These are phyloP conservation scores for Vinca minor DNA, from an alignment of 257 asterid species.

Conservation along the genomic window DNA sequence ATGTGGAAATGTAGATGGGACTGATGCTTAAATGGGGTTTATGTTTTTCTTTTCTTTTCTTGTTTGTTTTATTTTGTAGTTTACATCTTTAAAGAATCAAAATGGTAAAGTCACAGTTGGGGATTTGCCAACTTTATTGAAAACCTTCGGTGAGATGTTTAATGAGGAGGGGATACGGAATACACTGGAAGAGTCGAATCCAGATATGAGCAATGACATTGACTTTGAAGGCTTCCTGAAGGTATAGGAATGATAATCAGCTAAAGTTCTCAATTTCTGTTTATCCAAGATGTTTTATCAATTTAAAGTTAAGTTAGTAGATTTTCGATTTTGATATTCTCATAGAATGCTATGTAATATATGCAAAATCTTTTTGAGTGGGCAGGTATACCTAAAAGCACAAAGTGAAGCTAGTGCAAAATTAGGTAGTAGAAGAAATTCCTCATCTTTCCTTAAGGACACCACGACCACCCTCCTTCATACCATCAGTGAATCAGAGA, in stretches of 20 bases:
- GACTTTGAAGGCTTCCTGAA: slow-evolving; percentile 91
- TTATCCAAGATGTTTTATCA: not conserved
- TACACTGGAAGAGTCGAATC: slow-evolving; percentile 42
- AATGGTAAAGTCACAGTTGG: slow-evolving; percentile 63
- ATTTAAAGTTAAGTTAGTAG: not conserved
- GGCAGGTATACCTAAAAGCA: slow-evolving; percentile 67
- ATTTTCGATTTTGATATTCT: slow-evolving; percentile 1
- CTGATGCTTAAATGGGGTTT: slow-evolving; percentile 12
- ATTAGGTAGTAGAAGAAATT: slow-evolving; percentile 46
- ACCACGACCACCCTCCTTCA: slow-evolving; percentile 87
- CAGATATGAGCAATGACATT: slow-evolving; percentile 50
- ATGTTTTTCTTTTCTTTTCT: not conserved
- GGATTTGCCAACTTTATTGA: slow-evolving; percentile 64
- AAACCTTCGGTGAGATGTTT: slow-evolving; percentile 43
- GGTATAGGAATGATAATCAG: slow-evolving; percentile 25
- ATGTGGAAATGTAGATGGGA: slow-evolving; percentile 20
- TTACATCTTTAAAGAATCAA: slow-evolving; percentile 52
- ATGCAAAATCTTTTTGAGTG: slow-evolving; percentile 20
- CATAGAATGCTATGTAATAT: slow-evolving; percentile 17
- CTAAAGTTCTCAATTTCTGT: not conserved
- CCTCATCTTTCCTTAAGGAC: slow-evolving; percentile 79
- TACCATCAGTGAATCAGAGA: slow-evolving; percentile 74
- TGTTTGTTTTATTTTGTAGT: no score
- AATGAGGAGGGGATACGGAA: slow-evolving; percentile 63
- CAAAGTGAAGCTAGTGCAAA: slow-evolving; percentile 60